These are phyloP conservation scores for Fusarium illudens DNA, from an alignment of 2,329 filamentous ascomycete genomes.

Conservation along the genomic window DNA sequence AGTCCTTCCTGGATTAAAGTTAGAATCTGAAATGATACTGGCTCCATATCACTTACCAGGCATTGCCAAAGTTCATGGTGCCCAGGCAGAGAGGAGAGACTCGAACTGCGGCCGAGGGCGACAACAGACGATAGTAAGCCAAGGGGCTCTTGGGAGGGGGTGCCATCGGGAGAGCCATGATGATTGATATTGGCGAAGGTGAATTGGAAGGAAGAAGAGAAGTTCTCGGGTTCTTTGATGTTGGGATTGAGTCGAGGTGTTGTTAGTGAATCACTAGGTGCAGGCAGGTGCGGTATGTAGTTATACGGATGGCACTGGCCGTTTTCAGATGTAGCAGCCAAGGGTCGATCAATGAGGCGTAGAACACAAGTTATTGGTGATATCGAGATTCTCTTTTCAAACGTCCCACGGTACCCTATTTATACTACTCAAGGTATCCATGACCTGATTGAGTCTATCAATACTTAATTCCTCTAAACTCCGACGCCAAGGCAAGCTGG, in stretches of 20 bases:
- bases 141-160: conserved; percentile 66
- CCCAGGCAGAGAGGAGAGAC: conserved; percentile 75
- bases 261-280: not conserved
- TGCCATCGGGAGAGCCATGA: conserved; percentile 47
- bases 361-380: not conserved
- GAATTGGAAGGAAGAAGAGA: not conserved
- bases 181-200: not conserved
- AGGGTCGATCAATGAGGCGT: not conserved
- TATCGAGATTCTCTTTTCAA: not conserved
- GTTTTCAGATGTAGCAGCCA: not conserved
- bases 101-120: conserved; percentile 69
- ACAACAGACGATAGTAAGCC: conserved; percentile 71
- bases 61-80: conserved; percentile 70
- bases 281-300: not conserved
- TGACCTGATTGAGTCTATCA: not conserved
- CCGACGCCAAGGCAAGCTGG: conserved; percentile 11
- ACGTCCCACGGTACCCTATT: not conserved
- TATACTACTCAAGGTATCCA: not conserved
- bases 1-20: conserved; percentile 52
- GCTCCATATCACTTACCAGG: conserved; percentile 49
- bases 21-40: not conserved
- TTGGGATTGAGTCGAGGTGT: not conserved
- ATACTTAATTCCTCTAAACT: conserved; percentile 5
- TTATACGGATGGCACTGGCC: not conserved
- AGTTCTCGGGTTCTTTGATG: not conserved